A percentile compares a stretch with the other conserved stretches of the same genome.
These are phyloP conservation scores for Melampsora larici-populina DNA, from an alignment of 1,284 basidiomycete species.

Conservation along the genomic window DNA sequence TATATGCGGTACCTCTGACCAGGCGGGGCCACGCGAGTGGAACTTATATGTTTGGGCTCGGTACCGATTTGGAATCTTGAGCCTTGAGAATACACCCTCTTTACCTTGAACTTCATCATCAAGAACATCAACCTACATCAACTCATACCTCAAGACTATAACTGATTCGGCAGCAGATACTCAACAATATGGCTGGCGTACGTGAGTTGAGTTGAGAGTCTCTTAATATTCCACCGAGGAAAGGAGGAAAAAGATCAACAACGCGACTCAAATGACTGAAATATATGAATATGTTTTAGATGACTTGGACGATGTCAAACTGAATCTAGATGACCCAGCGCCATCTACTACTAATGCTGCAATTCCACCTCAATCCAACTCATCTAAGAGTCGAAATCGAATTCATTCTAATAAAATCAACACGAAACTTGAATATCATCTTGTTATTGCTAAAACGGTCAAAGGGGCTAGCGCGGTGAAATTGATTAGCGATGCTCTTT, in stretches of 20 bases:
- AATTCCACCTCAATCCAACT: background rate
- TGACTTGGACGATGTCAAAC: slow-evolving; percentile 33
- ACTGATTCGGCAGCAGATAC: background rate
- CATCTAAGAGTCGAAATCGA: background rate
- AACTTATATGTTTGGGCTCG: too few relatives aligned
- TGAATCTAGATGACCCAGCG: slow-evolving; percentile 8
- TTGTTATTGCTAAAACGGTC: slow-evolving; percentile 5
- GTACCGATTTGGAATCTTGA: too few relatives aligned
- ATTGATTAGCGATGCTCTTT: slow-evolving; percentile 14
- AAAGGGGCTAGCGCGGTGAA: slow-evolving; percentile 18
- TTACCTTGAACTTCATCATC: too few relatives aligned
- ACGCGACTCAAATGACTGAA: background rate
- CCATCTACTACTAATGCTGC: background rate
- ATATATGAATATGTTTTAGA: background rate
- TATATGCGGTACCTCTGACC: too few relatives aligned
- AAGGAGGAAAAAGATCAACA: background rate
- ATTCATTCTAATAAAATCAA: slow-evolving; percentile 22
- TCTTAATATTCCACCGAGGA: background rate
- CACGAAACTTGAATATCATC: slow-evolving; percentile 20
- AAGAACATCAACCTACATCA: too few relatives aligned
- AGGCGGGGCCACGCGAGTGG: too few relatives aligned
- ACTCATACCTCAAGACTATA: background rate
- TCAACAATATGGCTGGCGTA: background rate
- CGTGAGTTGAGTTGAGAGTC: background rate
- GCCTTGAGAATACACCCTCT: too few relatives aligned